Percentiles rank a stretch among this genome's conserved stretches.
Conservation (phyloP, 2,329 filamentous ascomycete species). For the Lomentospora prolificans region DNA sequence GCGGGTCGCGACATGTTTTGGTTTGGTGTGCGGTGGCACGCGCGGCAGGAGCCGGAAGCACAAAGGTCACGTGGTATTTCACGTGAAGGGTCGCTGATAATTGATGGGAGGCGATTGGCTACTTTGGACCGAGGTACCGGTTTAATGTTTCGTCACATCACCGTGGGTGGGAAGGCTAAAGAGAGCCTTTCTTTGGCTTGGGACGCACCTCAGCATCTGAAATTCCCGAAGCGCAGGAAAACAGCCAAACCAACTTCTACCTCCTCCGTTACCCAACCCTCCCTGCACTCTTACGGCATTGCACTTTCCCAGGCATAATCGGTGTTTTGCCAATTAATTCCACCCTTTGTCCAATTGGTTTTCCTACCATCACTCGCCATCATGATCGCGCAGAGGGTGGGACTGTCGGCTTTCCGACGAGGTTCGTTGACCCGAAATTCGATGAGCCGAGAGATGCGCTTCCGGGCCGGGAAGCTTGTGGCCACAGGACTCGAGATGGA, state of each 20-base stretch:
- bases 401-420: conserved; percentile 49
- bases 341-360: conserved; percentile 6
- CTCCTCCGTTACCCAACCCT: not conserved
- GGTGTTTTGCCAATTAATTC: conserved; percentile 7
- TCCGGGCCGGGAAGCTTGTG: too few relatives aligned
- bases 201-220: conserved; percentile 8
- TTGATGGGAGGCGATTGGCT: conserved; percentile 28
- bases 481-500: too few relatives aligned
- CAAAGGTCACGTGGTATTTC: conserved; percentile 16
- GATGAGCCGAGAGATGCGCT: not conserved
- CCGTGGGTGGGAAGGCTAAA: conserved; percentile 1
- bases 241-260: conserved; percentile 13
- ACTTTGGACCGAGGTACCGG: conserved; percentile 34
- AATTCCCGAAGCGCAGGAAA: conserved; percentile 13
- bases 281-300: conserved; percentile 11
- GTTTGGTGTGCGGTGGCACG: too few relatives aligned
- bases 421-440: conserved; percentile 27
- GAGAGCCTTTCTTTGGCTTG: not conserved
- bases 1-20: not conserved
- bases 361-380: conserved; percentile 14
- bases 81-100: conserved; percentile 26
- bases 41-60: conserved; percentile 1
- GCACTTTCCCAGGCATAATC: conserved; percentile 5
- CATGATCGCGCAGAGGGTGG: conserved; percentile 50
- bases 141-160: conserved; percentile 9